phyloP scores from a whole-genome alignment of 805 yeast genomes.

The Saccharomycopsis fermentans region DNA sequence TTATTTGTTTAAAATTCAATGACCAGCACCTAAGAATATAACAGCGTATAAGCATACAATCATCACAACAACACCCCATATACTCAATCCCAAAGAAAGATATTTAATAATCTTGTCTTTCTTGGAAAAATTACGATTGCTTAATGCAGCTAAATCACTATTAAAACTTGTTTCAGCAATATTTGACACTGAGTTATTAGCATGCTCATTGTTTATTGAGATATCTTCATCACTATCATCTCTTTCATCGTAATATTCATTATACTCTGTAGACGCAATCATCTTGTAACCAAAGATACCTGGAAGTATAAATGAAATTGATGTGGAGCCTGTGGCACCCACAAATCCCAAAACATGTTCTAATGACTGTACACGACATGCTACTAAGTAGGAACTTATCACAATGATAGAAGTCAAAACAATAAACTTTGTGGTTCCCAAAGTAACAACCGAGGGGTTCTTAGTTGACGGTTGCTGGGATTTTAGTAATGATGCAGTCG shows the following conservation, averaged over 20 bases:
- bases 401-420: conserved; percentile 37
- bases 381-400: conserved; percentile 47
- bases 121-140: conserved; percentile 14
- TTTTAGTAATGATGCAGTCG: not conserved
- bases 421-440: conserved; percentile 24
- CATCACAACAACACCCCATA: conserved; percentile 56
- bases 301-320: conserved; percentile 83
- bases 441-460: conserved; percentile 4
- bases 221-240: not conserved
- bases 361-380: conserved; percentile 59
- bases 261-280: conserved; percentile 37
- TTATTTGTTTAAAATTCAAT: conserved; percentile 12
- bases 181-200: not conserved
- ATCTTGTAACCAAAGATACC: conserved; percentile 76
- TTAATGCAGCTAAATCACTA: not conserved
- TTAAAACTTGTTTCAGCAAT: not conserved
- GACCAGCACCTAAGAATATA: conserved; percentile 26
- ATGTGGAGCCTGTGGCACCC: conserved; percentile 89
- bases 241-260: conserved; percentile 12
- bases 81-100: conserved; percentile 36
- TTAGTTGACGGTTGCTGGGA: not conserved
- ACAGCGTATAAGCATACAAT: conserved; percentile 38
- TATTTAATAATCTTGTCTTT: conserved; percentile 30
- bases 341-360: conserved; percentile 79
- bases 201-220: not conserved